Evolutionary conservation across 805 yeast genomes (phyloP), one percentile per base, ranked within the genome.

Genomic region (Lachancea lanzarotensis): DNA sequence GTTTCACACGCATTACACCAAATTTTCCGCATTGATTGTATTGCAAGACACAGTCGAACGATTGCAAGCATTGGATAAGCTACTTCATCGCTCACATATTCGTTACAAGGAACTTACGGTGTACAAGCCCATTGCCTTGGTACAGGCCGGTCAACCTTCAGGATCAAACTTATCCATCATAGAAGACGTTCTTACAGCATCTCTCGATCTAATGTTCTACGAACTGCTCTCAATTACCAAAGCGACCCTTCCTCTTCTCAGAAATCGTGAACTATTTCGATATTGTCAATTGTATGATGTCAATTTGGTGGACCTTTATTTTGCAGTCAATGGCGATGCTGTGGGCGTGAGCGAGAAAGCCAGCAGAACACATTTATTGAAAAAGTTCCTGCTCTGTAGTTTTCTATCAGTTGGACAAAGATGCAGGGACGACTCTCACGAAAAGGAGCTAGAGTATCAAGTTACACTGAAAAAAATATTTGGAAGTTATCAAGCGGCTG

Each of bases 231-330:
- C 55, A 15, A 53, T 62, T 8, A 48, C 66, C 26, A 51, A 51
- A 11, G 53, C 54, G 29, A 40, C 66, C 35, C 37, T 68, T 2
- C 57, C 64, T 9, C 47, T 56, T 42, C 56, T 69, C 18, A 53
- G 65, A 39, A 53, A 58, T 15, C 48, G 59, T 4, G 71, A 66
- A 18, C 53, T 75, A 26, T 61, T 65, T 33, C 66, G 69, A 46
- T 75, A 70, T 48, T 67, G 73, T 49, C 72, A 64, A 25, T 63
- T 75, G 3, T 75, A 75, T 53, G 70, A 63, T 12, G 52, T 74
- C 6, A 54, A 62, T 0, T 31, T 60, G 2, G 42, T 60, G 1
- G 68, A 66, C 26, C 37, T 68, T 12, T 57, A 58, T 38, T 56
- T 56, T 50, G 52, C 46, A 29, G 35, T 50, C 8, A 50, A 39